Evolutionary conservation across 1,284 basidiomycete species (phyloP).

Genomic region (Tilletia caries): DNA sequence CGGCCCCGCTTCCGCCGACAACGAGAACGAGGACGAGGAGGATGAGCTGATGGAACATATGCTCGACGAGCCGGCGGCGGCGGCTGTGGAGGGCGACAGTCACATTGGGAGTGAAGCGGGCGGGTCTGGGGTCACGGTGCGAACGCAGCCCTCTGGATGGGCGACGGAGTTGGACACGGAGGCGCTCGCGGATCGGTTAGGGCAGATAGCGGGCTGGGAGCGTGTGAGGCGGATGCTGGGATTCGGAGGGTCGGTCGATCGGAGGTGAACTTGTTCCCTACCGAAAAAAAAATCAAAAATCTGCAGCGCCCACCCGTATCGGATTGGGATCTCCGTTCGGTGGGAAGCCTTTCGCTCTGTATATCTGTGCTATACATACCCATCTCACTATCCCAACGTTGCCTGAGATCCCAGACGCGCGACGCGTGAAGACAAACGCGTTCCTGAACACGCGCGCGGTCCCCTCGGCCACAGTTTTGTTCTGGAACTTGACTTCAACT

Average conservation of each 20-base stretch:
- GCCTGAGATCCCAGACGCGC: too few species aligned
- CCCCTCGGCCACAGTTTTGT: too few species aligned
- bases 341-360: too few species aligned
- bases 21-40: not conserved
- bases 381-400: too few species aligned
- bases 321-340: too few species aligned
- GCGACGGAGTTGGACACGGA: slow-evolving; percentile 9
- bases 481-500: too few species aligned
- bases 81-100: not conserved
- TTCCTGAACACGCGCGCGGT: too few species aligned
- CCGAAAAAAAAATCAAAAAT: too few species aligned
- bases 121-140: not conserved
- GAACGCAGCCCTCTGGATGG: slow-evolving; percentile 7
- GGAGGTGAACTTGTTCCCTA: too few species aligned
- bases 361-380: too few species aligned
- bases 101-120: not conserved
- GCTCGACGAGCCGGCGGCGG: not conserved
- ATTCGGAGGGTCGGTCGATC: not conserved
- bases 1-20: not conserved
- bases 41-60: not conserved
- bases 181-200: slow-evolving; percentile 4
- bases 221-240: slow-evolving; percentile 3
- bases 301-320: too few species aligned
- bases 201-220: slow-evolving; percentile 8
- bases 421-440: too few species aligned